A percentile compares a stretch with the other conserved stretches of the same genome.
Evolutionary conservation across 495 filamentous ascomycete species (phyloP).

Genomic region (Trichoderma virens): DNA sequence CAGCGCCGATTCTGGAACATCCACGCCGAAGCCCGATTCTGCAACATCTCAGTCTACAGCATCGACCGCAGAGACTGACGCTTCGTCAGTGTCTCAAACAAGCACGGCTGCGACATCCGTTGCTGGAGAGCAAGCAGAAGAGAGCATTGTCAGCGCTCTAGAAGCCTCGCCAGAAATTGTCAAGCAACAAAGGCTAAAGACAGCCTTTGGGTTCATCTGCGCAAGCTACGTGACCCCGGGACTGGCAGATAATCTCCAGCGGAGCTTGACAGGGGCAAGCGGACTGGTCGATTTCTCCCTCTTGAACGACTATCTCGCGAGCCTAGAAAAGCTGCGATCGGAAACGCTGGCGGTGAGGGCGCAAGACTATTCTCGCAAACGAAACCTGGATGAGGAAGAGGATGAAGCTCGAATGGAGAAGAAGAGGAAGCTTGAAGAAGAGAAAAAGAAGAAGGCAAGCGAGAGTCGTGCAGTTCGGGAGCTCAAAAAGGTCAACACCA

Average conservation of each 20-base stretch:
- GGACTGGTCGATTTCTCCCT: constrained; percentile 54
- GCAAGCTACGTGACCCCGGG: constrained; percentile 57
- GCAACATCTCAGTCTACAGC: constrained; percentile 33
- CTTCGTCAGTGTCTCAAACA: constrained; percentile 31
- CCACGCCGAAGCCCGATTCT: constrained; percentile 21
- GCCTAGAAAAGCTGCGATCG: constrained; percentile 54
- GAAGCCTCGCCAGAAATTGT: constrained; percentile 42
- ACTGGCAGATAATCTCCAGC: constrained; percentile 43
- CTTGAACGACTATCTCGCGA: constrained; percentile 57
- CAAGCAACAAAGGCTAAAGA: constrained; percentile 63
- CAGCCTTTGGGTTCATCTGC: constrained; percentile 67
- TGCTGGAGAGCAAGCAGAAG: constrained; percentile 17
- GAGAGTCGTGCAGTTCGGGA: constrained; percentile 68
- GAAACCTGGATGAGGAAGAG: constrained; percentile 63
- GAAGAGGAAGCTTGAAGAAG: constrained; percentile 57
- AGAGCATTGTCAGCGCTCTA: constrained; percentile 37
- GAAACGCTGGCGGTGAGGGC: constrained; percentile 62
- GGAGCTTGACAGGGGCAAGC: background rate
- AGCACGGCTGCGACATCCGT: constrained; percentile 39
- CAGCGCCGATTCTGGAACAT: constrained; percentile 26
- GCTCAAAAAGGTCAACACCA: constrained; percentile 80
- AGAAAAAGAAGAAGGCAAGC: constrained; percentile 54
- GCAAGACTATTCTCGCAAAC: constrained; percentile 69
- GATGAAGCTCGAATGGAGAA: constrained; percentile 70
- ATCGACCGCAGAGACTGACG: constrained; percentile 27